Percentiles rank a stretch among this genome's conserved stretches.
phyloP scores from a whole-genome alignment of 805 yeast genomes.

The Wickerhamomyces alni region DNA sequence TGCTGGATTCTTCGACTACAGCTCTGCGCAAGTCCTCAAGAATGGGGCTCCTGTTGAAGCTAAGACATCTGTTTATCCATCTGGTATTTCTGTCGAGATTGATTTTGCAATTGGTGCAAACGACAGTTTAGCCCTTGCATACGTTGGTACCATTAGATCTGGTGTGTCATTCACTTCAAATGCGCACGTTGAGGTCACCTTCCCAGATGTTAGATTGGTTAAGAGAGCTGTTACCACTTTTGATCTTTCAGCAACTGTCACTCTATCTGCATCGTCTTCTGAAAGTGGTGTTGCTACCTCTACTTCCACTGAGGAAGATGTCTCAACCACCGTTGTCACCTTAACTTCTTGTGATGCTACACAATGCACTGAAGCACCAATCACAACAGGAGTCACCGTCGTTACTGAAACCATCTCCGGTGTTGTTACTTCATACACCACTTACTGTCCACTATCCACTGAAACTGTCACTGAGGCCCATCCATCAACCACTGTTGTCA shows the following conservation, averaged over 20 bases:
- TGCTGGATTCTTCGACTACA: neutral
- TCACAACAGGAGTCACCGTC: constrained; percentile 24
- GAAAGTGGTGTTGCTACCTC: constrained; percentile 11
- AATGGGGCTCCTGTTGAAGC: constrained; percentile 1
- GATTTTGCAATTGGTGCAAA: neutral
- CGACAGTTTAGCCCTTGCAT: constrained; percentile 6
- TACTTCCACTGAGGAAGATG: constrained; percentile 13
- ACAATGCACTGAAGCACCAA: constrained; percentile 11
- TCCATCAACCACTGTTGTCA: constrained; percentile 14
- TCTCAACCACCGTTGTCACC: constrained; percentile 24
- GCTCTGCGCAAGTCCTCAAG: neutral
- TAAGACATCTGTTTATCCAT: constrained; percentile 14
- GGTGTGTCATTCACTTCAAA: constrained; percentile 16
- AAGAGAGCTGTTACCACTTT: constrained; percentile 13
- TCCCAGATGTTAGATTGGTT: constrained; percentile 14
- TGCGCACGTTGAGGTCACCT: constrained; percentile 10
- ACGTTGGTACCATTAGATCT: constrained; percentile 10
- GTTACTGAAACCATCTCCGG: constrained; percentile 25
- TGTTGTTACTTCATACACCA: constrained; percentile 14
- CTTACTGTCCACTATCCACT: constrained; percentile 20
- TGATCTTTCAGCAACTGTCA: no score
- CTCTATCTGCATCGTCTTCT: constrained; percentile 3
- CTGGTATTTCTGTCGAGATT: constrained; percentile 15
- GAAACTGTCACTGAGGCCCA: constrained; percentile 3
- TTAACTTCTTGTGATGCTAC: constrained; percentile 20